Percentiles rank a stretch among this genome's conserved stretches.
Conservation (phyloP, 164 flowering plant species). For the Sextonia rubra region DNA sequence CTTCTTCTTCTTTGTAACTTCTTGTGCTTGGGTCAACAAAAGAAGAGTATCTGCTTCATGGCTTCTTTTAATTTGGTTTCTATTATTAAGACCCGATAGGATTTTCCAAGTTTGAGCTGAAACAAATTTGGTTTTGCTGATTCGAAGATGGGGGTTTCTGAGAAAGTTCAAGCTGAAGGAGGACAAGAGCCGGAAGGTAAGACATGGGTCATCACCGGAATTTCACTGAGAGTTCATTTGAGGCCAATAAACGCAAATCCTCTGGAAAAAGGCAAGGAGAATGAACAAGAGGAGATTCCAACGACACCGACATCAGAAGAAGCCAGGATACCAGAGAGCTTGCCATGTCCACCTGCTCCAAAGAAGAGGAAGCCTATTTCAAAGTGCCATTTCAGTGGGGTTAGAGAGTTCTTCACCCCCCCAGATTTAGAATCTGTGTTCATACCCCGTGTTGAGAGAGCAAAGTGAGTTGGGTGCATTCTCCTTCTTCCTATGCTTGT, state of each 20-base stretch:
- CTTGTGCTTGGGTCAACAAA: not conserved
- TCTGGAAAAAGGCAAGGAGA: not conserved
- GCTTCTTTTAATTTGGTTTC: not conserved
- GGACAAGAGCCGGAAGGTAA: conserved; percentile 24
- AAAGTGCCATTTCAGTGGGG: conserved; percentile 32
- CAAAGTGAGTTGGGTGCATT: conserved; percentile 22
- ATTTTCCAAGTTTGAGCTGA: not conserved
- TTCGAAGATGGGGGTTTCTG: conserved; percentile 29
- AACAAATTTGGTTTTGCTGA: not conserved
- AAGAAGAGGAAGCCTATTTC: conserved; percentile 56
- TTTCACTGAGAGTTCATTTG: conserved; percentile 19
- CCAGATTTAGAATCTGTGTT: conserved; percentile 76
- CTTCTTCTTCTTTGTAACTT: not conserved
- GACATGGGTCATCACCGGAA: conserved; percentile 33
- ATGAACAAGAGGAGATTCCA: conserved; percentile 15
- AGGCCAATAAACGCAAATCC: conserved; percentile 15
- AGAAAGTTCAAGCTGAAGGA: conserved; percentile 24
- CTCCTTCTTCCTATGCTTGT: conserved; percentile 3
- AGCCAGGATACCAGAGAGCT: conserved; percentile 48
- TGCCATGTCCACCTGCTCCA: conserved; percentile 78
- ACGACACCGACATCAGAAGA: conserved; percentile 63
- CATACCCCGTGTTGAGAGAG: conserved; percentile 44
- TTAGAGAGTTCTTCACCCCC: conserved; percentile 61
- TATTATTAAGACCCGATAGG: not conserved
- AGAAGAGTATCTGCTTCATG: not conserved